phyloP scores from a whole-genome alignment of 2,329 filamentous ascomycete genomes.

The Atkinsonella texensis region DNA sequence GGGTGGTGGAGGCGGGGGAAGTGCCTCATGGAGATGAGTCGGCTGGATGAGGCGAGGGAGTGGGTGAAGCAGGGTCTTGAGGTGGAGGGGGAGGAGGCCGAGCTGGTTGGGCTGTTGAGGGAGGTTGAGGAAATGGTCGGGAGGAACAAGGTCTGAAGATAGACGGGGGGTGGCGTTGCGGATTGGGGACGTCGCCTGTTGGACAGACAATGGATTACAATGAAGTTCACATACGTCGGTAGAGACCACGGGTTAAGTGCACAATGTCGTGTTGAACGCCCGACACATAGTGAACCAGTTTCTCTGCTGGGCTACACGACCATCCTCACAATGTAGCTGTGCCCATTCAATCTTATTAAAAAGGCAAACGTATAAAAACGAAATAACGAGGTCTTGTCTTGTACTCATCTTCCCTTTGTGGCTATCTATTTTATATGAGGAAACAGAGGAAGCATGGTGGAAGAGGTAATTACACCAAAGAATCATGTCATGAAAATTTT shows the following conservation, averaged over 20 bases:
- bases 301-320: not conserved
- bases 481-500: not conserved
- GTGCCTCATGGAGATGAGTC: constrained; percentile 83
- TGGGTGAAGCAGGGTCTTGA: constrained; percentile 71
- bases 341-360: not conserved
- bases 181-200: too few relatives aligned
- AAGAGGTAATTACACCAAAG: not conserved
- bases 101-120: constrained; percentile 50
- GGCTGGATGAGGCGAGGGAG: constrained; percentile 67
- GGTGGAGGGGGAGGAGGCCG: constrained; percentile 61
- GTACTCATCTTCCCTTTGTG: not conserved
- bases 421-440: not conserved
- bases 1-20: constrained; percentile 84
- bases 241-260: too few relatives aligned
- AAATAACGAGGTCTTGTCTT: not conserved
- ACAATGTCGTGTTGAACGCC: not conserved
- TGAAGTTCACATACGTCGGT: too few relatives aligned
- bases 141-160: constrained; percentile 21
- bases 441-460: not conserved
- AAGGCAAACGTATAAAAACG: not conserved
- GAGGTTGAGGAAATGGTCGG: constrained; percentile 43
- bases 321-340: not conserved
- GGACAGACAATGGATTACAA: too few relatives aligned
- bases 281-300: not conserved
- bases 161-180: too few relatives aligned